Evolutionary conservation across 2,329 filamentous ascomycete genomes (phyloP).

Genomic region (Beauveria sp.): DNA sequence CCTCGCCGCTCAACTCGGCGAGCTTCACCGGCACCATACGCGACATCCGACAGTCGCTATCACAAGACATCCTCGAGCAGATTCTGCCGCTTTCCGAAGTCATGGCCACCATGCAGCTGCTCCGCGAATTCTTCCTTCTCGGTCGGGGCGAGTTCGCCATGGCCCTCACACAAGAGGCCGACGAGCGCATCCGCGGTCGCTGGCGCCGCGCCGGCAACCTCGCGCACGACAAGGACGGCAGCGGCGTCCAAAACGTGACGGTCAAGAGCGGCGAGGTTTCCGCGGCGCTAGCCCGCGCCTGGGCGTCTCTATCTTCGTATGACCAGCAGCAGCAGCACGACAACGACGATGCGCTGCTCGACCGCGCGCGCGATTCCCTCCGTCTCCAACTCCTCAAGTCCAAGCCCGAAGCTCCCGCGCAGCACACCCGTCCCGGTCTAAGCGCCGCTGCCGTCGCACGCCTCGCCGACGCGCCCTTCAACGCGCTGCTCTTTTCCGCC

Average conservation of each 20-base stretch:
- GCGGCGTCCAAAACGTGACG: conserved; percentile 36
- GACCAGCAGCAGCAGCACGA: conserved; percentile 52
- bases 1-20: conserved; percentile 65
- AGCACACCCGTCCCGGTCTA: conserved; percentile 27
- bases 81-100: conserved; percentile 73
- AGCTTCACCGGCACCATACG: conserved; percentile 65
- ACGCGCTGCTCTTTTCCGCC: conserved; percentile 73
- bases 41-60: conserved; percentile 72
- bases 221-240: conserved; percentile 48
- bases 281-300: conserved; percentile 67
- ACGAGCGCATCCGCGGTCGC: conserved; percentile 67
- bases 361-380: conserved; percentile 72
- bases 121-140: conserved; percentile 82
- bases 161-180: conserved; percentile 76
- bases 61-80: conserved; percentile 74
- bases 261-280: conserved; percentile 85
- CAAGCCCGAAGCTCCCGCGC: conserved; percentile 31
- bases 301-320: conserved; percentile 70
- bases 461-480: conserved; percentile 55
- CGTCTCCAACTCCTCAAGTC: conserved; percentile 56
- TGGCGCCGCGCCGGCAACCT: conserved; percentile 58
- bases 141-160: conserved; percentile 87
- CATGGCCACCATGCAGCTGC: conserved; percentile 64
- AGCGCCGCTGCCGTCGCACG: conserved; percentile 23
- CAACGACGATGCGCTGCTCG: conserved; percentile 76